Percentiles rank a stretch among this genome's conserved stretches.
Conservation (phyloP, 2,329 filamentous ascomycete genomes). For the Blumeriella jaapii region DNA sequence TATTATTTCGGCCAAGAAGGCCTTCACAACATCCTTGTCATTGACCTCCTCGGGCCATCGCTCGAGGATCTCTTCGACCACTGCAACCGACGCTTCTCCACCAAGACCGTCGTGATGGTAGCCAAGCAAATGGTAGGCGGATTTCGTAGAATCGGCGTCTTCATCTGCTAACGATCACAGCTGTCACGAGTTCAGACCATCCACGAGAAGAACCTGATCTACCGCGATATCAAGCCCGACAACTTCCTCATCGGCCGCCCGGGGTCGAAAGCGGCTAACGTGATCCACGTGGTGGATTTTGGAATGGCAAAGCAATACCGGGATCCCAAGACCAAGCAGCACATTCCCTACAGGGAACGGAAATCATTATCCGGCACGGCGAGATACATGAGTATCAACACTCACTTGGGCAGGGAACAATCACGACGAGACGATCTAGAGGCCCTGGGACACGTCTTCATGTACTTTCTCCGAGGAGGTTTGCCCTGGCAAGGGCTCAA, state of each 20-base stretch:
- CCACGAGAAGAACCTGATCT: constrained; percentile 98
- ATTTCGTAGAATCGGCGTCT: no score
- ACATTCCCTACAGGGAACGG: constrained; percentile 93
- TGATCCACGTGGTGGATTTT: constrained; percentile 97
- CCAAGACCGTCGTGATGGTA: constrained; percentile 98
- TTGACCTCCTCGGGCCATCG: constrained; percentile 88
- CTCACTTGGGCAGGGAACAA: constrained; percentile 90
- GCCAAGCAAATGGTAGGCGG: constrained; percentile 86
- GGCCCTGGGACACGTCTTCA: constrained; percentile 65
- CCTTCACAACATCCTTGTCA: constrained; percentile 96
- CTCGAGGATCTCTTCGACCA: constrained; percentile 96
- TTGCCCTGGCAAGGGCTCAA: constrained; percentile 64
- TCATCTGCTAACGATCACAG: constrained; percentile 39
- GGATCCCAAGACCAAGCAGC: constrained; percentile 97
- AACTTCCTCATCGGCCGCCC: constrained; percentile 96
- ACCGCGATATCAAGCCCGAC: constrained; percentile 98
- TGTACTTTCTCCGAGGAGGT: constrained; percentile 63
- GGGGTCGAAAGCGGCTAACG: constrained; percentile 86
- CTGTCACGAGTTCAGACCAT: constrained; percentile 86
- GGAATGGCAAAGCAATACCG: constrained; percentile 99
- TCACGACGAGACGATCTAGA: constrained; percentile 93
- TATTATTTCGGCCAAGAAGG: constrained; percentile 99
- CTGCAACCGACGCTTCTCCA: constrained; percentile 87
- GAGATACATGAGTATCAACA: constrained; percentile 99
- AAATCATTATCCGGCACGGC: constrained; percentile 96